A percentile compares a stretch with the other conserved stretches of the same genome.
Conservation (phyloP, 176 grass and related monocot species). For the Lolium perenne region DNA sequence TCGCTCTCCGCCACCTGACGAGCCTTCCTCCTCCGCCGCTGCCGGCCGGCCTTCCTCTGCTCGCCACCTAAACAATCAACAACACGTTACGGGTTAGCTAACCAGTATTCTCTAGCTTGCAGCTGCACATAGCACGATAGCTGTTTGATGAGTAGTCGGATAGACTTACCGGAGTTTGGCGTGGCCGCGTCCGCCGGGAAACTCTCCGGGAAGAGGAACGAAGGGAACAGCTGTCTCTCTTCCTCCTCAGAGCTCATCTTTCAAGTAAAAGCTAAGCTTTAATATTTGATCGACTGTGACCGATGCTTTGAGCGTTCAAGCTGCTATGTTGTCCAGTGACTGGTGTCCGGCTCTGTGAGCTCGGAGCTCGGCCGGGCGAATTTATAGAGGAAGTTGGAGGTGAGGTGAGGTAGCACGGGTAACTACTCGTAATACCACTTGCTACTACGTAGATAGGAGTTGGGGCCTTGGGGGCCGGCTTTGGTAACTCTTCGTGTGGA, state of each 20-base stretch:
- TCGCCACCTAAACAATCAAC: slow-evolving; percentile 29
- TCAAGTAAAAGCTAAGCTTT: slow-evolving; percentile 11
- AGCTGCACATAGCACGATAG: no score
- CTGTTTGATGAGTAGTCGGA: background rate
- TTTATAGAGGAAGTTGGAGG: slow-evolving; percentile 45
- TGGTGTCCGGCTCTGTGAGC: slow-evolving; percentile 27
- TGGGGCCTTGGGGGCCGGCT: background rate
- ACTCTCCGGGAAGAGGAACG: slow-evolving; percentile 41
- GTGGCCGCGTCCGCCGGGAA: slow-evolving; percentile 43
- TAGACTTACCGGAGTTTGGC: slow-evolving; percentile 31
- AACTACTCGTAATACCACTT: no score
- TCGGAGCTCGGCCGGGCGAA: background rate
- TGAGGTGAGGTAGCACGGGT: background rate
- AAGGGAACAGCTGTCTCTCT: slow-evolving; percentile 56
- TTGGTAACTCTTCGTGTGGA: background rate
- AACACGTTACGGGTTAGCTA: background rate
- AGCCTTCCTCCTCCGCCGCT: slow-evolving; percentile 59
- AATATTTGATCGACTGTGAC: slow-evolving; percentile 22
- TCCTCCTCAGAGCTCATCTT: slow-evolving; percentile 54
- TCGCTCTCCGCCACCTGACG: background rate
- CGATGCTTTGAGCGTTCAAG: background rate
- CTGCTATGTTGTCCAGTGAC: slow-evolving; percentile 1
- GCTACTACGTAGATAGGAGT: background rate
- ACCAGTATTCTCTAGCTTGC: no score
- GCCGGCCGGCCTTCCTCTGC: slow-evolving; percentile 57